Conservation (phyloP, 192 early-diverging fungal species). For the Coemansia umbellata region DNA sequence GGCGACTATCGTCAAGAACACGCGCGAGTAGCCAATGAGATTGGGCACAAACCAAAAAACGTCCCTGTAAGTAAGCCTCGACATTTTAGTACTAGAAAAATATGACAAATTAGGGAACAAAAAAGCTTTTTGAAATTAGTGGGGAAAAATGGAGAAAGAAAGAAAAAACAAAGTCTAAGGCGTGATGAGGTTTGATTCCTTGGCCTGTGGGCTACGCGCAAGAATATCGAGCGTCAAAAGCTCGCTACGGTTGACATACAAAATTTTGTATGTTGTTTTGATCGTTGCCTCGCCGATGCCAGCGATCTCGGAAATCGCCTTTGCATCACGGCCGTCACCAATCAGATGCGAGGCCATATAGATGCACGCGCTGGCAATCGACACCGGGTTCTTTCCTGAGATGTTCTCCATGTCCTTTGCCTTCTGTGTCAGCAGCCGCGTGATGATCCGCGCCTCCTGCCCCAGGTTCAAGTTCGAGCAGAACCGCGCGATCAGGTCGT, state of each 20-base stretch:
- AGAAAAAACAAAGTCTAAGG: neutral
- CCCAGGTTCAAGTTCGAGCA: slow-evolving; percentile 71
- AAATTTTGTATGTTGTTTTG: slow-evolving; percentile 74
- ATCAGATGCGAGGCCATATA: slow-evolving; percentile 80
- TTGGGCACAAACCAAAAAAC: slow-evolving; percentile 47
- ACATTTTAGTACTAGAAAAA: slow-evolving; percentile 68
- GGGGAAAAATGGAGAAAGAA: too few species aligned
- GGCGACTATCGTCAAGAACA: slow-evolving; percentile 68
- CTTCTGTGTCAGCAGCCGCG: slow-evolving; percentile 64
- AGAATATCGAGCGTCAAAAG: slow-evolving; percentile 51
- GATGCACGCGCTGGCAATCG: slow-evolving; percentile 89
- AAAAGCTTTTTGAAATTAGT: neutral
- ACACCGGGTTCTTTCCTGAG: slow-evolving; percentile 90
- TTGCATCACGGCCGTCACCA: slow-evolving; percentile 61
- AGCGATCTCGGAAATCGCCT: slow-evolving; percentile 76
- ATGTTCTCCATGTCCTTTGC: slow-evolving; percentile 81
- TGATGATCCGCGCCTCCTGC: slow-evolving; percentile 65
- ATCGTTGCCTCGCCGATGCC: slow-evolving; percentile 94
- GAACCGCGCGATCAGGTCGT: slow-evolving; percentile 78
- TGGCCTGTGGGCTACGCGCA: slow-evolving; percentile 15
- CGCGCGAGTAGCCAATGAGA: slow-evolving; percentile 77
- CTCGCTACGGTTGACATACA: slow-evolving; percentile 57
- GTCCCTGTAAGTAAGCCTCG: slow-evolving; percentile 20
- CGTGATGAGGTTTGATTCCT: slow-evolving; percentile 18
- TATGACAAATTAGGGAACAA: slow-evolving; percentile 4